Evolutionary conservation across 1,284 basidiomycete species (phyloP).

Genomic region (Apiotrichum akiyoshidainum): DNA sequence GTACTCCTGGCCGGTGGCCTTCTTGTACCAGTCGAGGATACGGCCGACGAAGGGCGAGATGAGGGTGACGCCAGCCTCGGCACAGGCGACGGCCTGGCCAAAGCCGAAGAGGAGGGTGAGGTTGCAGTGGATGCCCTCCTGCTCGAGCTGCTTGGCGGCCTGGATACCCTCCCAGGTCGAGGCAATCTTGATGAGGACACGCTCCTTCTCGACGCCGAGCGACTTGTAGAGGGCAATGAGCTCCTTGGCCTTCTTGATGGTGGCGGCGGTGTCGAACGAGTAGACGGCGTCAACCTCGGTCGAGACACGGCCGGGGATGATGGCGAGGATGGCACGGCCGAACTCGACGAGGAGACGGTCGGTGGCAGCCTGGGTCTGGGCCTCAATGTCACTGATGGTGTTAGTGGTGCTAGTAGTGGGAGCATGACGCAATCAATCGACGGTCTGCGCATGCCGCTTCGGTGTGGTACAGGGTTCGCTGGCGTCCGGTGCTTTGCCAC

Average conservation of each 20-base stretch:
- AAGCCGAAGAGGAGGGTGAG: constrained; percentile 98
- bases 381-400: constrained; percentile 58
- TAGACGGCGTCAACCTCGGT: constrained; percentile 98
- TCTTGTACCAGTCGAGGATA: constrained; percentile 97
- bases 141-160: constrained; percentile 92
- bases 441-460: too few species aligned
- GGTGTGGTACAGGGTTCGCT: too few species aligned
- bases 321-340: constrained; percentile 88
- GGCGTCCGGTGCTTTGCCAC: too few species aligned
- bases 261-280: constrained; percentile 70
- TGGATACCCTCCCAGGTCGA: constrained; percentile 99
- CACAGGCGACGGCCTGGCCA: constrained; percentile 95
- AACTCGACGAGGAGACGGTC: constrained; percentile 96
- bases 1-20: constrained; percentile 74
- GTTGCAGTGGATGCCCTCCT: constrained; percentile 96
- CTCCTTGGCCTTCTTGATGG: constrained; percentile 68
- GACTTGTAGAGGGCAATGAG: constrained; percentile 92
- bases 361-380: constrained; percentile 69
- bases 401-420: not conserved
- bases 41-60: constrained; percentile 99
- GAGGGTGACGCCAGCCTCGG: constrained; percentile 94
- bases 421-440: too few species aligned
- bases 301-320: constrained; percentile 97
- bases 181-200: constrained; percentile 97
- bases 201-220: constrained; percentile 85